A percentile compares a stretch with the other conserved stretches of the same genome.
Conservation (phyloP, 495 filamentous ascomycete genomes). For the Trichoderma gamsii region DNA sequence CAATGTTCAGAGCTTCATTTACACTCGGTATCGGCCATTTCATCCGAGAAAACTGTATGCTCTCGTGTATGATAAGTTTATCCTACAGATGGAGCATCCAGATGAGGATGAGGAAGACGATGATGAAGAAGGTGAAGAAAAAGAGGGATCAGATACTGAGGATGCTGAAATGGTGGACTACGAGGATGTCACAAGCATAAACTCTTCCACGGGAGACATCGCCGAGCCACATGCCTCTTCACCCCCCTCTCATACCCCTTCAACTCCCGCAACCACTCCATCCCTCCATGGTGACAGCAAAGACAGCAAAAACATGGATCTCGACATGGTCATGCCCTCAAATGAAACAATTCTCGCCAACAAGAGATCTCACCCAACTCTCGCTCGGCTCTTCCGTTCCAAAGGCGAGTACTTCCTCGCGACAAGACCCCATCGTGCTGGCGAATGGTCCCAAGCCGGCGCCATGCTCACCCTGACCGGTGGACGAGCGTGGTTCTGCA, state of each 20-base stretch:
- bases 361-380: slow-evolving; percentile 38
- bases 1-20: slow-evolving; percentile 52
- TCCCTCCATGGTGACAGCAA: background rate
- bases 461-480: slow-evolving; percentile 51
- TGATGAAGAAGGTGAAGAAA: slow-evolving; percentile 33
- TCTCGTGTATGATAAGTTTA: slow-evolving; percentile 50
- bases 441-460: slow-evolving; percentile 57
- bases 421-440: slow-evolving; percentile 38
- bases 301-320: background rate
- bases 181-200: background rate
- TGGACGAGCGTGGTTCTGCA: slow-evolving; percentile 50
- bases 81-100: slow-evolving; percentile 39
- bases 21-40: slow-evolving; percentile 47
- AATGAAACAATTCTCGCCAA: slow-evolving; percentile 37
- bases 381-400: slow-evolving; percentile 30
- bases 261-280: background rate
- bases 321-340: slow-evolving; percentile 29
- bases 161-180: background rate
- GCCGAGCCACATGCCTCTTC: background rate
- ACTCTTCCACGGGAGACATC: background rate
- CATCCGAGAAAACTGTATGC: slow-evolving; percentile 45
- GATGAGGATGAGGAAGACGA: slow-evolving; percentile 37
- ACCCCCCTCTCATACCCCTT: background rate
- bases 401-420: slow-evolving; percentile 29
- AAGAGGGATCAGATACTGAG: slow-evolving; percentile 14